These are phyloP conservation scores for Fraxinus sp. DNA, from an alignment of 305 asterid species.

Conservation along the genomic window DNA sequence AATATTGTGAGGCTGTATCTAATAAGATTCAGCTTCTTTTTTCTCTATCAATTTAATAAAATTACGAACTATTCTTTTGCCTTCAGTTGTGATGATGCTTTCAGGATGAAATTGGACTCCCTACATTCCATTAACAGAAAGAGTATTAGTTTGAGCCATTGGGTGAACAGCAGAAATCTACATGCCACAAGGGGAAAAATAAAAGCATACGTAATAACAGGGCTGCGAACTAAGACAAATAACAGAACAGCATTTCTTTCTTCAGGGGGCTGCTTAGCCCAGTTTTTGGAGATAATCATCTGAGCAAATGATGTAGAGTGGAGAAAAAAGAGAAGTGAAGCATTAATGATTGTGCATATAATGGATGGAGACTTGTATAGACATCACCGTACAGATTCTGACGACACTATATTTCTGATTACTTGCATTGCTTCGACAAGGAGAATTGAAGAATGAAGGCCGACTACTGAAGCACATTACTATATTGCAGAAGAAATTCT, in stretches of 20 bases:
- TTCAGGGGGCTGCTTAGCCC: neutral
- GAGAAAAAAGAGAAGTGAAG: neutral
- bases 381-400: neutral
- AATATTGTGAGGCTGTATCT: constrained; percentile 21
- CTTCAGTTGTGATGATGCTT: constrained; percentile 75
- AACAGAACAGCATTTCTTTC: neutral
- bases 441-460: neutral
- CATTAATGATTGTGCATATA: neutral
- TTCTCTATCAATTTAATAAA: constrained; percentile 66
- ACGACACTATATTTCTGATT: neutral
- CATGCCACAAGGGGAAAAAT: neutral
- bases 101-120: constrained; percentile 93
- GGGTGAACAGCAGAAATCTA: neutral
- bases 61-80: constrained; percentile 48
- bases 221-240: neutral
- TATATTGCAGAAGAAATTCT: neutral
- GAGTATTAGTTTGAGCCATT: neutral
- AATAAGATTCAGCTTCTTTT: constrained; percentile 49
- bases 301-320: neutral
- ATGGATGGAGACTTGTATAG: neutral
- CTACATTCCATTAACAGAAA: constrained; percentile 18
- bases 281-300: neutral
- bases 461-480: neutral
- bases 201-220: neutral
- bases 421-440: neutral